Conservation (phyloP, 2,329 filamentous ascomycete species). For the Colletotrichum eremochloae region DNA sequence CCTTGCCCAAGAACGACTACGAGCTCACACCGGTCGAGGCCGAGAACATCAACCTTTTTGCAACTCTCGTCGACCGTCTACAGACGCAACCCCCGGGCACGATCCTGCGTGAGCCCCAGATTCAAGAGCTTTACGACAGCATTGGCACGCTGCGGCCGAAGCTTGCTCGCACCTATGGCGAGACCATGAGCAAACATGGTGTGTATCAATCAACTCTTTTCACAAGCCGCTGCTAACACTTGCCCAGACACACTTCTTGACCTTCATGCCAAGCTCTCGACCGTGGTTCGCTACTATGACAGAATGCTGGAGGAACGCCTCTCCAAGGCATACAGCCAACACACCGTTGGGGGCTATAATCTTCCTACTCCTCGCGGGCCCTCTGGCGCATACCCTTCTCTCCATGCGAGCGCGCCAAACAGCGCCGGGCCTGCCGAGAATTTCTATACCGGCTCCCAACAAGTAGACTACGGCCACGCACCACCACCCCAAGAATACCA, state of each 20-base stretch:
- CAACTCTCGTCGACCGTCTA: slow-evolving; percentile 91
- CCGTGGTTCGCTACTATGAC: slow-evolving; percentile 97
- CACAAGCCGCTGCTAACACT: slow-evolving; percentile 50
- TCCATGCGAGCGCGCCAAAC: slow-evolving; percentile 67
- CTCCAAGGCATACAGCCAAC: slow-evolving; percentile 91
- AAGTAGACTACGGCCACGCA: slow-evolving; percentile 60
- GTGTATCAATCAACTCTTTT: slow-evolving; percentile 49
- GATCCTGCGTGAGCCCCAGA: slow-evolving; percentile 95
- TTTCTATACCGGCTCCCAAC: slow-evolving; percentile 81
- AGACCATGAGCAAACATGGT: slow-evolving; percentile 99
- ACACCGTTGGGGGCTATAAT: slow-evolving; percentile 76
- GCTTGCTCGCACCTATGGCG: slow-evolving; percentile 93
- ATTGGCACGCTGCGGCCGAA: slow-evolving; percentile 95
- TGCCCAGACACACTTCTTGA: slow-evolving; percentile 87
- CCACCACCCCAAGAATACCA: slow-evolving; percentile 66
- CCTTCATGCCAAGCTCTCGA: slow-evolving; percentile 93
- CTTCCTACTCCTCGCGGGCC: slow-evolving; percentile 66
- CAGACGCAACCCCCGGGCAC: slow-evolving; percentile 97
- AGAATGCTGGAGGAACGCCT: slow-evolving; percentile 97
- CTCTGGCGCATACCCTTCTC: slow-evolving; percentile 77
- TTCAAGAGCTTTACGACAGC: slow-evolving; percentile 97
- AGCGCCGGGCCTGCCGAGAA: slow-evolving; percentile 75
- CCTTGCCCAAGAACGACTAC: slow-evolving; percentile 88
- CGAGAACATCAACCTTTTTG: slow-evolving; percentile 97
- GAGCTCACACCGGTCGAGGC: slow-evolving; percentile 94